These are phyloP conservation scores for Carex arenaria DNA, from an alignment of 202 grass and related monocot genomes.

Conservation along the genomic window DNA sequence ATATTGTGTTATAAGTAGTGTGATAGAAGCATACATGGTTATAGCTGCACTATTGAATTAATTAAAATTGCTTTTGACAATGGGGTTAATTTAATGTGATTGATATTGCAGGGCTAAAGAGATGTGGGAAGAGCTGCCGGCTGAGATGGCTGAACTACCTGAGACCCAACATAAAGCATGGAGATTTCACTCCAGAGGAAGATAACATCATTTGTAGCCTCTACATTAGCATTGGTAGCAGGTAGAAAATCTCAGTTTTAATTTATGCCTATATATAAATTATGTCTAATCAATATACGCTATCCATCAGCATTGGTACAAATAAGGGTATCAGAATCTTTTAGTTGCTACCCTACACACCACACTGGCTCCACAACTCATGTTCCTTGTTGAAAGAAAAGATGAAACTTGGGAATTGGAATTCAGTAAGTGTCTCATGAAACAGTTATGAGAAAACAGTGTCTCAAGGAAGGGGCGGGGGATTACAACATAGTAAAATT, in stretches of 20 bases:
- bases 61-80: not conserved
- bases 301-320: not conserved
- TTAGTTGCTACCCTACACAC: not conserved
- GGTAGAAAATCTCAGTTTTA: conserved; percentile 24
- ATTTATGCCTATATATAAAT: not conserved
- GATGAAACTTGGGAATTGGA: not conserved
- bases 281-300: not conserved
- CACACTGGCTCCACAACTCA: not conserved
- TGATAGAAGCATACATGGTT: not conserved
- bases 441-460: no score
- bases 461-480: no score
- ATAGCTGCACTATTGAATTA: not conserved
- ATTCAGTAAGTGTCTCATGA: no score
- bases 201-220: conserved; percentile 84
- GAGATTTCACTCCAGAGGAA: conserved; percentile 82
- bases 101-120: conserved; percentile 58
- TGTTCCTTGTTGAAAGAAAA: not conserved
- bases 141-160: conserved; percentile 94
- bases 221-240: conserved; percentile 97
- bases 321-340: not conserved
- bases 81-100: not conserved
- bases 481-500: no score
- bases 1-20: not conserved
- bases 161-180: conserved; percentile 91
- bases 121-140: conserved; percentile 89